Evolutionary conservation across 805 yeast species (phyloP), one percentile per base, ranked within the genome.

Genomic region (Kregervanrija pseudodelftensis): DNA sequence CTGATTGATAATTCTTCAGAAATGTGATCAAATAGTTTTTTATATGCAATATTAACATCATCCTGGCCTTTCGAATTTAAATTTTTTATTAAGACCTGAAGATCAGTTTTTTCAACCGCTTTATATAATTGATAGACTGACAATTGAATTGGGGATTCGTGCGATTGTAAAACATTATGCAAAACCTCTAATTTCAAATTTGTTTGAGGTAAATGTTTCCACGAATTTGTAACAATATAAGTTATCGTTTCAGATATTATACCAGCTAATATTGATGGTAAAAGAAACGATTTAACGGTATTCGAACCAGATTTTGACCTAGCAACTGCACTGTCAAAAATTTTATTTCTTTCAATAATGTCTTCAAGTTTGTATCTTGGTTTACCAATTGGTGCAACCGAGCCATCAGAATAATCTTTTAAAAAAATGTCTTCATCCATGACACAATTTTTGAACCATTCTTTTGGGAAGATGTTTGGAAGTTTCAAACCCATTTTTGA

Each of bases 391-490:
- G 59, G 62, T 8, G 49, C 45, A 14, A 57, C 49, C 12, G 43
- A 36, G 8, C 37, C 42, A 16, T 45, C 43, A 13, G 47, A 47
- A 35, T 34, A 15, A 10, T 33, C 16, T 8, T 16, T 34, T 14
- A 56, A 42, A 42, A 63, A 58, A 12, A 31, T 15, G 11, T 46
- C 36, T 49, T 66, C 70, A 12, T 62, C 55, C 48, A 62, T 45
- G 5, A 66, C 54, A 17, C 55, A 47, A 36, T 59, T 52, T 1
- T 49, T 33, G 14, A 69, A 55, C 68, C 71, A 68, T 8, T 47
- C 48, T 22, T 49, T 52, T 0, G 79, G 76, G 16, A 79, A 65
- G 1, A 77, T 69, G 5, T 60, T 54, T 1, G 90, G 89, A 10
- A 84, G 65, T 39, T 87, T 65, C 30, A 76, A 54, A 33, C 67